Conservation (phyloP, 768 basidiomycete genomes). For the Collybia sordida region DNA sequence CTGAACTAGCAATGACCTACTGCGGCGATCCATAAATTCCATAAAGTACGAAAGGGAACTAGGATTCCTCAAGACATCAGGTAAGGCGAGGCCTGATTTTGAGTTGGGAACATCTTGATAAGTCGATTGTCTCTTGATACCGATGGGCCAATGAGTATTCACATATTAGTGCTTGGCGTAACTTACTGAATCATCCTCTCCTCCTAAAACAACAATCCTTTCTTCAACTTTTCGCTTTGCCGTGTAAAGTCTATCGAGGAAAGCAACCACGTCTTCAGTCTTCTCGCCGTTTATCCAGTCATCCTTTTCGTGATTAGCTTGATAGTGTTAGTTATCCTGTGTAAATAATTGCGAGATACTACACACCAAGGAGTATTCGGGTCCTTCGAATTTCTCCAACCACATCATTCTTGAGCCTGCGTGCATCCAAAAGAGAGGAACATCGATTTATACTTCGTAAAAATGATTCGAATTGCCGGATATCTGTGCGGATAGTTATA, state of each 20-base stretch:
- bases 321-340: neutral
- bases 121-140: conserved; percentile 35
- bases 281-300: conserved; percentile 87
- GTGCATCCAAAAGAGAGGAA: conserved; percentile 84
- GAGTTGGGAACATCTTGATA: conserved; percentile 37
- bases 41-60: conserved; percentile 93
- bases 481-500: conserved; percentile 81
- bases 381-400: conserved; percentile 89
- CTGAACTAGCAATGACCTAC: conserved; percentile 83
- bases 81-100: conserved; percentile 57
- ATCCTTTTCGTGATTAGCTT: conserved; percentile 84
- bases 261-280: conserved; percentile 83
- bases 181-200: conserved; percentile 61
- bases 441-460: conserved; percentile 80
- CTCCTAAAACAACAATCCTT: conserved; percentile 78
- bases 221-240: conserved; percentile 88
- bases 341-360: neutral
- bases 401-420: conserved; percentile 89
- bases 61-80: conserved; percentile 85
- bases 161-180: neutral
- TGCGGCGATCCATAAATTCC: conserved; percentile 96
- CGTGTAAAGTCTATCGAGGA: conserved; percentile 83
- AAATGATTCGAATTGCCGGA: conserved; percentile 89
- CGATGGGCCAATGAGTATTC: neutral
- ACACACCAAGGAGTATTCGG: conserved; percentile 65